Evolutionary conservation across 2,329 filamentous ascomycete species (phyloP).

Genomic region (Beauveria sp.): DNA sequence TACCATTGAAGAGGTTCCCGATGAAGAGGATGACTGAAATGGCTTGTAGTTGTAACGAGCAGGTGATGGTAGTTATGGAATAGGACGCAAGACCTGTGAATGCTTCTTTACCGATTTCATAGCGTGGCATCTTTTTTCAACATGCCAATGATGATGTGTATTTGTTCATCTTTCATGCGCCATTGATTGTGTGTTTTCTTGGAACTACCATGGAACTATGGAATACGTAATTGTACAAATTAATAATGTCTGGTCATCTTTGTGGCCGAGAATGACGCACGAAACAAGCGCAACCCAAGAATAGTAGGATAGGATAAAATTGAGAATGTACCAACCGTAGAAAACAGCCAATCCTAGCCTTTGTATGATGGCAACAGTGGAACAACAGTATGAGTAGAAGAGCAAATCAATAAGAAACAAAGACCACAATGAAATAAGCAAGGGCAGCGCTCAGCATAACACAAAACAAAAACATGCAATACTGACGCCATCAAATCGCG

Average conservation of each 20-base stretch:
- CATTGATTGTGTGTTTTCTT: background rate
- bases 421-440: background rate
- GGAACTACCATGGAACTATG: background rate
- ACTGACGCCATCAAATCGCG: background rate
- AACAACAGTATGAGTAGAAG: background rate
- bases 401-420: background rate
- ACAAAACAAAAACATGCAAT: background rate
- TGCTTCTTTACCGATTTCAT: background rate
- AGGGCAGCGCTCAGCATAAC: background rate
- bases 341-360: too few relatives aligned
- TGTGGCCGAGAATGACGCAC: background rate
- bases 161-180: background rate
- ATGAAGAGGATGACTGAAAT: conserved; percentile 30
- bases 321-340: too few relatives aligned
- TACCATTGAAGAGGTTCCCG: conserved; percentile 38
- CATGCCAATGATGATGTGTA: background rate
- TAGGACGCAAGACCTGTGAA: background rate
- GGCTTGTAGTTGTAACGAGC: background rate
- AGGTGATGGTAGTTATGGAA: background rate
- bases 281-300: background rate
- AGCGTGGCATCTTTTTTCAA: background rate
- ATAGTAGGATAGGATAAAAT: background rate
- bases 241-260: background rate
- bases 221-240: background rate
- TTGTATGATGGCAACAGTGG: too few relatives aligned